phyloP scores from a whole-genome alignment of 169 alveolate genomes.

The Neospora caninum region DNA sequence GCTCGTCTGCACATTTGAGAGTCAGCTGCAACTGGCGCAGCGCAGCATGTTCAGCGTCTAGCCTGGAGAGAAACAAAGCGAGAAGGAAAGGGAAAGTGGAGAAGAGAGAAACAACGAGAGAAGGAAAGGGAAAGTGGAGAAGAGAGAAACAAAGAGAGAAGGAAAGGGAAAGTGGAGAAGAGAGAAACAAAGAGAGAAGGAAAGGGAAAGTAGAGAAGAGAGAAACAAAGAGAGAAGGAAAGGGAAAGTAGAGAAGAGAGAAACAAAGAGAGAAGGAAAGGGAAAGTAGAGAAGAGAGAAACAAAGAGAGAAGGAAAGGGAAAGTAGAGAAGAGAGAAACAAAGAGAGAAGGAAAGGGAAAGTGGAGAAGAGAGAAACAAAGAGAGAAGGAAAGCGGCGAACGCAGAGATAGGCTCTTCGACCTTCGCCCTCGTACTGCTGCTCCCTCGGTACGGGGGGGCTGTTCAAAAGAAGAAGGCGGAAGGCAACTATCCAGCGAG shows the following conservation, averaged over 20 bases:
- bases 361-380: no score
- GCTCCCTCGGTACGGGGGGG: no score
- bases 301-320: not conserved
- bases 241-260: not conserved
- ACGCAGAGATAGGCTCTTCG: no score
- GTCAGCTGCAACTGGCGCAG: not conserved
- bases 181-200: not conserved
- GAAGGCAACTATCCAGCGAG: no score
- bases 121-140: not conserved
- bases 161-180: not conserved
- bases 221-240: not conserved
- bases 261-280: no score
- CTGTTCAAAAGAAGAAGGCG: no score
- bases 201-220: no score
- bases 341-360: no score
- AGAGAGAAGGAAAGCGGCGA: not conserved
- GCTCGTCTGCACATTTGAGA: not conserved
- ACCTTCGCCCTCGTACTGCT: no score
- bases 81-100: not conserved
- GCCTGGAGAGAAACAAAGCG: not conserved
- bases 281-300: not conserved
- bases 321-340: not conserved
- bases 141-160: not conserved
- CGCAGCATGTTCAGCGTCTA: constrained; percentile 2
- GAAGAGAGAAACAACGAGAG: not conserved